Evolutionary conservation across 2,329 filamentous ascomycete species (phyloP), one percentile per base, ranked within the genome.

Genomic region (Aspergillus sp.): DNA sequence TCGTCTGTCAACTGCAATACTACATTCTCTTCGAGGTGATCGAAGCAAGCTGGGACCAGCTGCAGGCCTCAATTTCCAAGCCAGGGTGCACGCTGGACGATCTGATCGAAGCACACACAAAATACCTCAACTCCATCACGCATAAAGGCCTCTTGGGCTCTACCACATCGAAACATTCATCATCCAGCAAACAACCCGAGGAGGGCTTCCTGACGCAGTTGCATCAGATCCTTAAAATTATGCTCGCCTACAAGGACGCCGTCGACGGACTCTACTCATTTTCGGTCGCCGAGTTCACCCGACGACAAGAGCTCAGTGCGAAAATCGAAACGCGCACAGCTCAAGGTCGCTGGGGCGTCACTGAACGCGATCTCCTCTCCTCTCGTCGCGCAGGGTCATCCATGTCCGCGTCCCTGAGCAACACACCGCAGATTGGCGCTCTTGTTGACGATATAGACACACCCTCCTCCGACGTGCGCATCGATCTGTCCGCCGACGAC

Each of bases 11-110:
- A 73, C 81, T 99, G 13, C 94, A 99, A 72, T 96, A 97, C 76
- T 99, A 99, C 71, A 96, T 99, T 61, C 80, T 99, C 9, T 99
- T 97, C 66, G 94, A 99, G 72, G 94, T 99, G 61, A 97, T 99
- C 62, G 94, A 99, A 71, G 88, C 89, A 33, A 94, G 90, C 45
- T 99, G 94, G 95, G 89, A 89, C 56, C 88, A 93, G 66, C 81
- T 99, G 2, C 89, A 96, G 70, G 82, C 84, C 24, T 87, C 88
- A 30, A 87, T 97, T 56, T 84, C 82, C 50, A 90, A 89, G 67
- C 90, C 93, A 13, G 89, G 89, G 60, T 92, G 88, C 66, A 99
- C 94, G 0, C 82, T 99, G 10, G 95, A 99, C 74, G 94, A 97
- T 65, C 81, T 99, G 50, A 97, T 99, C 67, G 82, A 87, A 60